phyloP scores from a whole-genome alignment of 257 asterid species.

The Scutellaria baicalensis region DNA sequence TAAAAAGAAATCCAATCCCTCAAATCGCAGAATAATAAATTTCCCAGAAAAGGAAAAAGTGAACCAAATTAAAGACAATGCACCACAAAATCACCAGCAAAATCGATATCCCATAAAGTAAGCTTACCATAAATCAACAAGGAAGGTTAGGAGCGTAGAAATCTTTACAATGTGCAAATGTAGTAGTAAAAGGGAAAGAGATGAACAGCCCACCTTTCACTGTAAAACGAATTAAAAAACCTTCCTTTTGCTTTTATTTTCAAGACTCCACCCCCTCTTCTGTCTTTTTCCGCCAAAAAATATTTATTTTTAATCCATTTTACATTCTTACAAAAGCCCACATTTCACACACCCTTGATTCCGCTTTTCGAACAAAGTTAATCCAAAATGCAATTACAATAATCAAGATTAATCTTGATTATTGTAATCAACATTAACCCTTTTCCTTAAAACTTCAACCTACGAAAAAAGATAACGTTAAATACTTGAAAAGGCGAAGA shows the following conservation, averaged over 20 bases:
- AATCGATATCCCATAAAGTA: neutral
- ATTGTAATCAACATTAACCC: neutral
- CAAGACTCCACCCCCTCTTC: slow-evolving; percentile 17
- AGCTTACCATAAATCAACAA: neutral
- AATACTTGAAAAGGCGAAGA: neutral
- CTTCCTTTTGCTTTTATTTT: slow-evolving; percentile 14
- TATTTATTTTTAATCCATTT: neutral
- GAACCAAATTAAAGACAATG: neutral
- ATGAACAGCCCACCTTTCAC: neutral
- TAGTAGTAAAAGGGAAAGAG: neutral
- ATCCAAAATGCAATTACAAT: neutral
- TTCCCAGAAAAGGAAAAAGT: neutral
- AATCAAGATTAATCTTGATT: neutral
- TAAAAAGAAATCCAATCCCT: no score
- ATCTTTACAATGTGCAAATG: slow-evolving; percentile 5
- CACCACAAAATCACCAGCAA: slow-evolving; percentile 16
- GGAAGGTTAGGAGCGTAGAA: neutral
- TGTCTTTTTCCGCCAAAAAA: slow-evolving; percentile 1
- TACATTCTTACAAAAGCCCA: neutral
- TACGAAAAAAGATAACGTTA: slow-evolving; percentile 16
- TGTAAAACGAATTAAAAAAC: neutral
- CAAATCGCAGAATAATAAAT: neutral
- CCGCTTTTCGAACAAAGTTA: neutral
- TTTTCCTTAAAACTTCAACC: neutral
- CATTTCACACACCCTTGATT: slow-evolving; percentile 10